Evolutionary conservation across 352 stramenopile species (phyloP), one percentile per base, ranked within the genome.

Genomic region (Phytophthora europaea): DNA sequence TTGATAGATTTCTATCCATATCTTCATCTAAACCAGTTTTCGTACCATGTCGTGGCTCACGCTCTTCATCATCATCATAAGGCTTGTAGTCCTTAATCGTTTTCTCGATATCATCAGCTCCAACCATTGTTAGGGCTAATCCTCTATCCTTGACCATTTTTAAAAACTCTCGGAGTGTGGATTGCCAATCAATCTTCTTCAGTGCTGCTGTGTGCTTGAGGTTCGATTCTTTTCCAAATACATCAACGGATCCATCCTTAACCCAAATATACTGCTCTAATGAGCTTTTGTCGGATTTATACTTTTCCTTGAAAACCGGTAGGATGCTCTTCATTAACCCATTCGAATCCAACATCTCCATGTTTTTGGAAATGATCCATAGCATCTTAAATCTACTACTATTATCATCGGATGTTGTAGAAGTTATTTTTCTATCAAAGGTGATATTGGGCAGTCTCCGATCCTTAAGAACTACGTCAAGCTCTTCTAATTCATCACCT

Each of bases 141-240:
- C 53, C 53, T 40, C 43, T 56, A 12, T 26, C 18, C 33, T 56
- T 57, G 2, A 56, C 43, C 62, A 70, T 58, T 1, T 55, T 40
- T 15, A 70, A 51, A 18, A 70, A 70, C 13, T 9, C n/a, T 70
- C 40, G 48, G 0, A 70, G 52, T 28, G 62, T 70, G 26, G 36
- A 62, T 57, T 63, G 53, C 62, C 62, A 70, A 63, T 70, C 26
- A 38, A 66, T 51, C 33, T 66, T 58, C 6, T 66, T 58, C 6
- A 50, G 18, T 36, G 48, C 33, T 38, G 62, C 10, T 40, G 18
- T 54, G 18, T 70, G 34, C 13, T 40, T 62, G 5, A 56, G 62
- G 22, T 61, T 51, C 22, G 33, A 50, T 51, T 61, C 36, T 33
- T 60, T 60, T 51, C 55, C 36, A 61, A 45, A 64, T 5, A 70